Conservation (phyloP, 306 rosid genomes). For the Cucumis sativus region DNA sequence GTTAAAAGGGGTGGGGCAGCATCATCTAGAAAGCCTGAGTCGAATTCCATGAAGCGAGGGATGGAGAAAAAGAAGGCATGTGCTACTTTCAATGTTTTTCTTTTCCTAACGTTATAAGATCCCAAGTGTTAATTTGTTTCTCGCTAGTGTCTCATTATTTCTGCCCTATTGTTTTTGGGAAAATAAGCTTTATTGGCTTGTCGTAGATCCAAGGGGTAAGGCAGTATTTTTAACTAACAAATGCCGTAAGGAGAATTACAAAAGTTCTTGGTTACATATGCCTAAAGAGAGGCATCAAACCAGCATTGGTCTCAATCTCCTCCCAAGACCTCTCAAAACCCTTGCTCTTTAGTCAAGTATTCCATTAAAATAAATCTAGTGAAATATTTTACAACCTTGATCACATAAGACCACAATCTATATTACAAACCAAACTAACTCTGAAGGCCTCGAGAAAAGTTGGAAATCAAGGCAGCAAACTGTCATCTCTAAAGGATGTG, state of each 20-base stretch:
- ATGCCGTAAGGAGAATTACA: neutral
- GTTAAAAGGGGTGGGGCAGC: slow-evolving; percentile 55
- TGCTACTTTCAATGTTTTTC: neutral
- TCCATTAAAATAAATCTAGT: neutral
- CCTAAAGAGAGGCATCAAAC: neutral
- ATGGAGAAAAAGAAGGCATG: slow-evolving; percentile 78
- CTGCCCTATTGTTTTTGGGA: neutral
- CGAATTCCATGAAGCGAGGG: slow-evolving; percentile 39
- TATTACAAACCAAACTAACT: neutral
- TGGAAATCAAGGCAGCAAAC: neutral
- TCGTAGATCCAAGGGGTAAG: neutral
- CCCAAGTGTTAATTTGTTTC: neutral
- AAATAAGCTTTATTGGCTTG: neutral
- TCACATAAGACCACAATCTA: neutral
- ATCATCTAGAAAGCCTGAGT: slow-evolving; percentile 41
- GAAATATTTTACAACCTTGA: neutral
- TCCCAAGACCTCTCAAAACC: neutral
- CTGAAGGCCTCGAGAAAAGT: neutral
- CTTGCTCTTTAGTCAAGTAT: neutral
- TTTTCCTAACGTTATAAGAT: neutral
- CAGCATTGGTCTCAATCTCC: neutral
- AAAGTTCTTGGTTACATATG: neutral
- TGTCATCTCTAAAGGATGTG: neutral
- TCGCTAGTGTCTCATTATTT: neutral
- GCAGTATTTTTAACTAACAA: neutral